These are phyloP conservation scores for Russula sp. DNA, from an alignment of 768 basidiomycete species.

Conservation along the genomic window DNA sequence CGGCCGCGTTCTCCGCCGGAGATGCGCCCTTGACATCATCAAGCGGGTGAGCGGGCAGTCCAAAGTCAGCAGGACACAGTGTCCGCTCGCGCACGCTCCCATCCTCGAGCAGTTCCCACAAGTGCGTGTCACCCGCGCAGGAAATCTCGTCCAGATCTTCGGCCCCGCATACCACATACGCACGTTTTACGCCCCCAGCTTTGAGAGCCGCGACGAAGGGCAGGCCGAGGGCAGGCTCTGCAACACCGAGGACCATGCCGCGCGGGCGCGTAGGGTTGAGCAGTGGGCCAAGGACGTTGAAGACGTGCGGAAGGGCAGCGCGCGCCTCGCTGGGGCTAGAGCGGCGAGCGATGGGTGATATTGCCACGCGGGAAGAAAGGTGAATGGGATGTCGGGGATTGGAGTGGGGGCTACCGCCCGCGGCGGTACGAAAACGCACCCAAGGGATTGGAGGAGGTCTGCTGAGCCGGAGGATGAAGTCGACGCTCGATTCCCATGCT, in stretches of 20 bases:
- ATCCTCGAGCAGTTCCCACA: constrained; percentile 69
- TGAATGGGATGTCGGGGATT: constrained; percentile 73
- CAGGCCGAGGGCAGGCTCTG: constrained; percentile 72
- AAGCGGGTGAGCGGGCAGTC: constrained; percentile 68
- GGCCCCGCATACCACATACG: constrained; percentile 88
- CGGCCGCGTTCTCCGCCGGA: constrained; percentile 78
- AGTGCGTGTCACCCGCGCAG: constrained; percentile 85
- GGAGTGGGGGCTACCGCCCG: constrained; percentile 48
- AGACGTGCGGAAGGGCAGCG: constrained; percentile 95
- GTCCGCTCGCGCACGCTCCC: constrained; percentile 60
- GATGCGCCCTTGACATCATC: constrained; percentile 64
- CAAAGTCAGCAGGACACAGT: constrained; percentile 74
- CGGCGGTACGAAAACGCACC: constrained; percentile 68
- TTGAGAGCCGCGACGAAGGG: constrained; percentile 76
- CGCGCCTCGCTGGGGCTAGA: constrained; percentile 79
- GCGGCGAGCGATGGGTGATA: constrained; percentile 85
- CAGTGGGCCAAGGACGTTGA: constrained; percentile 92
- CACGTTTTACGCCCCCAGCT: constrained; percentile 74
- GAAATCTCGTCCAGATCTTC: constrained; percentile 95
- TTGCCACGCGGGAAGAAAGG: constrained; percentile 90
- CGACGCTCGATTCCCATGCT: constrained; percentile 91
- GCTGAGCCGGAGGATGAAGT: constrained; percentile 94
- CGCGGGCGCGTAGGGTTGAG: constrained; percentile 86
- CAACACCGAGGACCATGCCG: constrained; percentile 91
- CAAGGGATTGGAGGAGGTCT: constrained; percentile 83